Evolutionary conservation across 139 green algal genomes (phyloP), one percentile per base, ranked within the genome.

Genomic region (Haematococcus sp.): DNA sequence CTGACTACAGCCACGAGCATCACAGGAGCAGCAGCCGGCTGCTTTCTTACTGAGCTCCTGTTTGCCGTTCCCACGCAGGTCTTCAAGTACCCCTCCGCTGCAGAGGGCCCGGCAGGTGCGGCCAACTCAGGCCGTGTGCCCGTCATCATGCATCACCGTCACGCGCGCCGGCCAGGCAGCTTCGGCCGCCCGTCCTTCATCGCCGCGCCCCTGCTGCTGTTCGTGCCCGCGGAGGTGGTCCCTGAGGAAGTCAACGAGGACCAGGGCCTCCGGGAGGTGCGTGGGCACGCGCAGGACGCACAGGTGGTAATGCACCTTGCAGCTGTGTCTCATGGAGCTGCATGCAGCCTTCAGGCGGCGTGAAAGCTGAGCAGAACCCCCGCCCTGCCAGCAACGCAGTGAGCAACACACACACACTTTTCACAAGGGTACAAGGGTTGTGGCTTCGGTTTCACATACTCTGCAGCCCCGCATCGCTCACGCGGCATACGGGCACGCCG

Each of bases 141-240:
- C 15, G 71, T 83, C 11, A 63, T 78, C 0, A 33, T 83, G 64
- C 71, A 79, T 67, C 70, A 83, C 34, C 33, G 35, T 3, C 2
- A 9, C 22, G 40, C 40, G 40, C 69, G 51, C 43, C 28, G 15
- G 31, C 15, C 1, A 3, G 20, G 30, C 30, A n/a, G 2, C 59
- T 71, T 68, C 33, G 19, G 1, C 20, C 19, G 58, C 27, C 19
- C 22, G 15, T 33, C 75, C 17, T 64, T 70, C 46, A 88, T 86
- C 59, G 71, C 67, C 0, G 79, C 81, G 0, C 86, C 86, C 1
- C 70, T 91, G 80, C 60, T 91, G 54, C 64, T 84, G 70, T 84
- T 73, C 32, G 44, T 84, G 60, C 73, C 79, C 9, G 44, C 66
- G 9, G 51, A 74, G 60, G 59, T 77, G 56, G 59, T 67, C 2